These are phyloP conservation scores for Penicillium ochrochloron DNA, from an alignment of 495 filamentous ascomycete species.

Conservation along the genomic window DNA sequence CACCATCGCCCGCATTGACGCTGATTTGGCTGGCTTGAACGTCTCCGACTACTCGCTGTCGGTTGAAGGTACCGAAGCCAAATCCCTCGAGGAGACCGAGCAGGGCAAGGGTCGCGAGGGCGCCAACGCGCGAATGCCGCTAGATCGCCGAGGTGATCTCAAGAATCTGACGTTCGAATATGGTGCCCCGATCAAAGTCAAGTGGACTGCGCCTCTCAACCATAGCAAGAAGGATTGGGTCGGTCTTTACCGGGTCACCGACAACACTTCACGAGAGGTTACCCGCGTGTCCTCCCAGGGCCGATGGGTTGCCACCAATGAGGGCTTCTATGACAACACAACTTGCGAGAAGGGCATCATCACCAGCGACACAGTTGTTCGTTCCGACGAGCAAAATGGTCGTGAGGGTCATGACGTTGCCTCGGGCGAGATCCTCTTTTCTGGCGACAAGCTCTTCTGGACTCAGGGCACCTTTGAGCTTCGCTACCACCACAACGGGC, in stretches of 20 bases:
- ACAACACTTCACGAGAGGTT: conserved; percentile 83
- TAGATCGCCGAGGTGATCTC: conserved; percentile 59
- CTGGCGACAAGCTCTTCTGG: conserved; percentile 96
- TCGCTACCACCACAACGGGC: conserved; percentile 93
- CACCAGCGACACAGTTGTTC: conserved; percentile 61
- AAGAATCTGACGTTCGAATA: conserved; percentile 84
- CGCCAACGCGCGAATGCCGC: conserved; percentile 52
- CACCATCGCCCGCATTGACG: conserved; percentile 79
- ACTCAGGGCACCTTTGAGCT: conserved; percentile 94
- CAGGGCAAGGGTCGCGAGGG: conserved; percentile 54
- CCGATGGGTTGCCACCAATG: conserved; percentile 83
- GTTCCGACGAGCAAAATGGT: conserved; percentile 49
- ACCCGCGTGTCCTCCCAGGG: conserved; percentile 86
- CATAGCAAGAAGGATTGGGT: conserved; percentile 96
- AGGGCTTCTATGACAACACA: conserved; percentile 75
- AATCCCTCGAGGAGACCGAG: conserved; percentile 54
- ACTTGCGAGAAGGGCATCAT: conserved; percentile 81
- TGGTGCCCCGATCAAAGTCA: conserved; percentile 86
- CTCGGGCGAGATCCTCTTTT: conserved; percentile 82
- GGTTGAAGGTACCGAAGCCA: conserved; percentile 67
- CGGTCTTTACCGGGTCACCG: conserved; percentile 90
- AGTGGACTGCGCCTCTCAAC: conserved; percentile 89
- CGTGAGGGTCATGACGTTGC: conserved; percentile 45
- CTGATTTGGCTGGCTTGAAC: conserved; percentile 83
- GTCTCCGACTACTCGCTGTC: conserved; percentile 79